phyloP scores from a whole-genome alignment of 2,329 filamentous ascomycete species.

The Rasamsonia emersonii region DNA sequence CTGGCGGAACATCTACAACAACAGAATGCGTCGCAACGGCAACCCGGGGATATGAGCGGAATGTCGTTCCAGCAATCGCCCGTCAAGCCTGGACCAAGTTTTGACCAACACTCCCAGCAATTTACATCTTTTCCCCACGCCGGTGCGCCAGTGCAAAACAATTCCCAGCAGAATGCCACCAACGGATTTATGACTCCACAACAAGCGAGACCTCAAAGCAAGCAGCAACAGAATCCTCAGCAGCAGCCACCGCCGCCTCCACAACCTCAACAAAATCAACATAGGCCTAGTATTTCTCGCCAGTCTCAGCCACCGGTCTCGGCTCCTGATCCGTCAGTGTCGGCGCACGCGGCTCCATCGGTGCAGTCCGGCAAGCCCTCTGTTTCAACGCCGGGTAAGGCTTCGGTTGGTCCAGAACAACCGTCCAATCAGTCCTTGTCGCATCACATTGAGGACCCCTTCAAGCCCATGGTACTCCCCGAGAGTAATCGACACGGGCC shows the following conservation, averaged over 20 bases:
- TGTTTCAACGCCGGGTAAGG: slow-evolving; percentile 19
- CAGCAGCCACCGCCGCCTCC: slow-evolving; percentile 3
- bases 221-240: slow-evolving; percentile 15
- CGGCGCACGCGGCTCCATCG: slow-evolving; percentile 21
- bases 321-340: slow-evolving; percentile 19
- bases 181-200: slow-evolving; percentile 35
- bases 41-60: slow-evolving; percentile 26
- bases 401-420: slow-evolving; percentile 20
- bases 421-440: slow-evolving; percentile 25
- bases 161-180: slow-evolving; percentile 20
- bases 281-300: slow-evolving; percentile 24
- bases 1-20: slow-evolving; percentile 34
- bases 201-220: slow-evolving; percentile 24
- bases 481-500: slow-evolving; percentile 59
- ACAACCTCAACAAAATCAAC: slow-evolving; percentile 14
- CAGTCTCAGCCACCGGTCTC: slow-evolving; percentile 24
- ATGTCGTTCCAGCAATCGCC: slow-evolving; percentile 36
- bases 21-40: slow-evolving; percentile 35
- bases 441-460: slow-evolving; percentile 35
- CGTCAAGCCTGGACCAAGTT: slow-evolving; percentile 45
- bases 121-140: slow-evolving; percentile 25
- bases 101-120: slow-evolving; percentile 23
- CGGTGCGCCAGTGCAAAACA: slow-evolving; percentile 21
- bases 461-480: slow-evolving; percentile 39
- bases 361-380: slow-evolving; percentile 20